Base-by-base conservation (phyloP, 257 asterid genomes). In the Solanum ossicruentum region DNA sequence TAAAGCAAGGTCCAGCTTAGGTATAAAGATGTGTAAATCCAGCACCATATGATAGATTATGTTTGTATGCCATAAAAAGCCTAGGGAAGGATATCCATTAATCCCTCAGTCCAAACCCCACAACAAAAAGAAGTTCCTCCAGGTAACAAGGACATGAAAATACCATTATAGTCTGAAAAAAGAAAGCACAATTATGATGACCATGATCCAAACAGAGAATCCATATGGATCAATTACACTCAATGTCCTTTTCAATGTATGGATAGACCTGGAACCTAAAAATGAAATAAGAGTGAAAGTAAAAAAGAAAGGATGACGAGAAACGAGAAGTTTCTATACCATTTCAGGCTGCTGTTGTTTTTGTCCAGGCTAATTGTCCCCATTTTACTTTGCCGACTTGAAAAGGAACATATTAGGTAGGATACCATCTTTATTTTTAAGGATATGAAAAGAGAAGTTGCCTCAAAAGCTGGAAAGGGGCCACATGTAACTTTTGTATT, bases 371-470 rank as follows among this genome's bases (percentile, higher is more conserved):
- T 21, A 47, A 21, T 20, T 36, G 49, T 16, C 9, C 78, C n/a
- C 26, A 69, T 73, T 73, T 47, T 73, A 73, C 36, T 73, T 45
- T 21, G 57, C 12, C 7, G 93, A 89, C 92, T 98, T n/a, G 93
- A 23, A 60, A 45, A 77, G 39, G 55, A 83, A 52, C 98, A 63
- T 51, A 18, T 26, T 61, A 56, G 63, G 69, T 12, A 88, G 70
- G 92, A 93, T 70, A 93, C 96, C 49, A 97, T 97, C 89, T 54
- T 28, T 57, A 56, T 36, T 77, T 71, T 51, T 26, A 77, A 23
- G 63, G 70, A 69, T 28, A 69, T 18, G 15, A 45, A 73, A 67
- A 69, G 70, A 47, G 70, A 36, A 36, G 9, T 16, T 51, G 26
- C 0, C 17, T 12, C 23, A 75, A 51, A 47, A 23, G 61, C 61